These are phyloP conservation scores for Suhomyces choctaworum DNA, from an alignment of 1,139 yeast genomes.

Conservation along the genomic window DNA sequence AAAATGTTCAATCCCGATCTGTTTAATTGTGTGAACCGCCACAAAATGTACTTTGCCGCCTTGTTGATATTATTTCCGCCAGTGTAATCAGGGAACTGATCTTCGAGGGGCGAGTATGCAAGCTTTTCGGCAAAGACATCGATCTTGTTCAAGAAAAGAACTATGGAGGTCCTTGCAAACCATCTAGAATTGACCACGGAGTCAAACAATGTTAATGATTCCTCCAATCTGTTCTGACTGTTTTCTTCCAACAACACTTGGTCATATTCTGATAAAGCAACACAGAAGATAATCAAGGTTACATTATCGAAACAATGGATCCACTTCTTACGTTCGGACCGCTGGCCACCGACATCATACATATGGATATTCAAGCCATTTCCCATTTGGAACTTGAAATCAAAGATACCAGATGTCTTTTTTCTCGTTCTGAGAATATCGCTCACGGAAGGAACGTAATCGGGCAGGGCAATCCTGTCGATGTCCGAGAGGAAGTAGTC, in stretches of 20 bases:
- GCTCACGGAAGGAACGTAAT: conserved; percentile 69
- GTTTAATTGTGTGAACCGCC: conserved; percentile 87
- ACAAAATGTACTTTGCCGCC: conserved; percentile 90
- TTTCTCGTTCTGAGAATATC: conserved; percentile 87
- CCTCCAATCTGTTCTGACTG: conserved; percentile 78
- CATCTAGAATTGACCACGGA: conserved; percentile 92
- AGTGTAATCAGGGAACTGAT: conserved; percentile 83
- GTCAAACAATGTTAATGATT: conserved; percentile 80
- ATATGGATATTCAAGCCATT: conserved; percentile 71
- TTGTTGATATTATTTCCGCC: conserved; percentile 88
- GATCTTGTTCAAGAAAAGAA: conserved; percentile 82
- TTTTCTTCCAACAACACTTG: conserved; percentile 81
- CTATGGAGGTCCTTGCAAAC: conserved; percentile 86
- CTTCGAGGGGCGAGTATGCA: conserved; percentile 77
- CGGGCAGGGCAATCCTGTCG: conserved; percentile 57
- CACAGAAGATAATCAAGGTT: conserved; percentile 84
- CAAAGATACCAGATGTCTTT: conserved; percentile 91
- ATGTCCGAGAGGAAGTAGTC: conserved; percentile 73
- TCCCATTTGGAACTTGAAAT: conserved; percentile 76
- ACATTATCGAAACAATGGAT: conserved; percentile 94
- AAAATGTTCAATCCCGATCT: conserved; percentile 79
- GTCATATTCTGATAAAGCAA: conserved; percentile 86
- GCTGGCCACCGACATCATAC: conserved; percentile 93
- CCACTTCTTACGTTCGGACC: conserved; percentile 94
- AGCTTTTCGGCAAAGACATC: conserved; percentile 87